A percentile compares a stretch with the other conserved stretches of the same genome.
Conservation (phyloP, 768 basidiomycete species). For the Holtermannia corniformis region DNA sequence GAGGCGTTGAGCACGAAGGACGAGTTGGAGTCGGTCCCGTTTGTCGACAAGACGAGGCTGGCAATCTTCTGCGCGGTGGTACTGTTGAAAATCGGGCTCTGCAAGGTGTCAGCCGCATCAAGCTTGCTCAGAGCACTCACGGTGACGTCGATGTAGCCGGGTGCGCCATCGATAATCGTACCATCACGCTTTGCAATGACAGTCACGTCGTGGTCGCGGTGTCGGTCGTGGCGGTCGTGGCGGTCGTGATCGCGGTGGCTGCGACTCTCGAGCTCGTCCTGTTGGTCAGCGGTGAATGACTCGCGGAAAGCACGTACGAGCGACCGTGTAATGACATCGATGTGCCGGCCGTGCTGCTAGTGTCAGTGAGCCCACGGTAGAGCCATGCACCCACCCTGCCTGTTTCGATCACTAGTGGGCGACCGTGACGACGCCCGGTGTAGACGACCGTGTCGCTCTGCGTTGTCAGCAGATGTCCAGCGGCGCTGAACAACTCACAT, state of each 20-base stretch:
- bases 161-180: slow-evolving; percentile 28
- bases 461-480: slow-evolving; percentile 2
- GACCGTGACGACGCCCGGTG: slow-evolving; percentile 2
- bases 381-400: too few species aligned
- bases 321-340: slow-evolving; percentile 6
- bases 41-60: slow-evolving; percentile 43
- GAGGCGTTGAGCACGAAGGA: slow-evolving; percentile 49
- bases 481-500: slow-evolving; percentile 1
- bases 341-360: neutral
- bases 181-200: slow-evolving; percentile 8
- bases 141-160: slow-evolving; percentile 36
- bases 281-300: too few species aligned
- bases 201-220: slow-evolving; percentile 14
- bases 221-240: slow-evolving; percentile 9
- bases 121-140: slow-evolving; percentile 1
- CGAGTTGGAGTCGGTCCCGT: slow-evolving; percentile 32
- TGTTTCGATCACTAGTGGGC: slow-evolving; percentile 3
- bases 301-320: too few species aligned
- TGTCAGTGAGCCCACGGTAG: too few species aligned
- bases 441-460: slow-evolving; percentile 3
- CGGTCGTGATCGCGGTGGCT: slow-evolving; percentile 16
- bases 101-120: neutral
- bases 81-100: slow-evolving; percentile 43
- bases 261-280: slow-evolving; percentile 7
- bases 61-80: slow-evolving; percentile 42